Percentiles rank a stretch among this genome's conserved stretches.
These are phyloP conservation scores for Cyclanthera cordifolia DNA, from an alignment of 306 rosid genomes.

Conservation along the genomic window DNA sequence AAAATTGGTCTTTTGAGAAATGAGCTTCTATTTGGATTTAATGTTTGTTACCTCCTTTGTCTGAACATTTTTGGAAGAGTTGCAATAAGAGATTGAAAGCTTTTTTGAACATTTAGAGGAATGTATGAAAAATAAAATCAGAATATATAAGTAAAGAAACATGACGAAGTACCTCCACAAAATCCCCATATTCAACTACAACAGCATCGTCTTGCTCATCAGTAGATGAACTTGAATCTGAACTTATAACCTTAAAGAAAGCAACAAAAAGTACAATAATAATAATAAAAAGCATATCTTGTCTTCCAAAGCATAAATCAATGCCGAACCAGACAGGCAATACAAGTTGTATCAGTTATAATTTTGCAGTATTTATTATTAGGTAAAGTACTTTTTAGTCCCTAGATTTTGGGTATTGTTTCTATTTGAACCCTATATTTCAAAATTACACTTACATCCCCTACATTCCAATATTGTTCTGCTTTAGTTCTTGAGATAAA, in stretches of 20 bases:
- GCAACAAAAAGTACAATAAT: constrained; percentile 4
- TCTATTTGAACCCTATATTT: no score
- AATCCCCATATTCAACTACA: constrained; percentile 54
- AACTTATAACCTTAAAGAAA: constrained; percentile 45
- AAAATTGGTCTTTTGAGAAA: not conserved
- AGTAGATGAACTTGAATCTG: constrained; percentile 40
- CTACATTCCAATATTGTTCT: no score
- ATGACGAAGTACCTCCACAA: constrained; percentile 47
- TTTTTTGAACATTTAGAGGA: no score
- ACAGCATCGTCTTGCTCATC: constrained; percentile 49
- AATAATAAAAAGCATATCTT: not conserved
- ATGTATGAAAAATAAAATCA: not conserved
- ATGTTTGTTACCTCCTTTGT: not conserved
- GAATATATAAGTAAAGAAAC: not conserved
- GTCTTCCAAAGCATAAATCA: not conserved
- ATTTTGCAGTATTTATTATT: not conserved
- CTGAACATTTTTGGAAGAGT: not conserved
- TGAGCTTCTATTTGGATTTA: not conserved
- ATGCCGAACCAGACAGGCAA: not conserved
- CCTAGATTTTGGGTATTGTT: no score
- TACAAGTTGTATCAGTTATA: not conserved
- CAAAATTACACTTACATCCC: no score
- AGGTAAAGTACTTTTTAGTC: no score
- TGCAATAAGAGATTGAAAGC: not conserved
- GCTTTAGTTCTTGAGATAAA: no score